Evolutionary conservation across 2,329 filamentous ascomycete genomes (phyloP).

Genomic region (Bertia moriformis): DNA sequence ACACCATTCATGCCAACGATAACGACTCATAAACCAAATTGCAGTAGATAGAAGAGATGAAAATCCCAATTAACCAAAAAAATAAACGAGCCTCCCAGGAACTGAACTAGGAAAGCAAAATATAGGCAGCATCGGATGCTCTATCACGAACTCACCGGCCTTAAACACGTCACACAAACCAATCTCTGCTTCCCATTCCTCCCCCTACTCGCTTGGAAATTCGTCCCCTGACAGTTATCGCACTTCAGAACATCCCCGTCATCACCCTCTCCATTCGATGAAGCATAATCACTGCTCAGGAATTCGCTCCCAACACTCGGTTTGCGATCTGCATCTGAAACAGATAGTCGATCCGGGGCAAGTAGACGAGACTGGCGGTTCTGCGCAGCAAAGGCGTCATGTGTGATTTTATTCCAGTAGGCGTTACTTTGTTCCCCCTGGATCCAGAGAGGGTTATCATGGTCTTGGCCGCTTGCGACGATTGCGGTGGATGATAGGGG

Average conservation of each 20-base stretch:
- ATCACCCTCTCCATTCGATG: not conserved
- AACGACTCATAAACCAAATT: too few relatives aligned
- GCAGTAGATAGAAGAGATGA: too few relatives aligned
- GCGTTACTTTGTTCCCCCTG: not conserved
- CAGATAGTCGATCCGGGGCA: not conserved
- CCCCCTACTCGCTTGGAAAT: not conserved
- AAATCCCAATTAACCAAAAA: too few relatives aligned
- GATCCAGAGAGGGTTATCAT: not conserved
- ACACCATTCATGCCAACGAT: too few relatives aligned
- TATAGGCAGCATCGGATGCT: not conserved
- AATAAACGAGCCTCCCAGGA: too few relatives aligned
- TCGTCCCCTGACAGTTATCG: not conserved
- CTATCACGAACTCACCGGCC: not conserved
- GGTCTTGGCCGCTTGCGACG: not conserved
- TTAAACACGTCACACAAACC: not conserved
- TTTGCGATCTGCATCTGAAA: not conserved
- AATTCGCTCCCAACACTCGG: not conserved
- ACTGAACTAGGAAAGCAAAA: too few relatives aligned
- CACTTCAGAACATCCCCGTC: not conserved
- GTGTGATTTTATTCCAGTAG: not conserved
- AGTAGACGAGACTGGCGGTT: not conserved
- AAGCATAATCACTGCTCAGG: not conserved
- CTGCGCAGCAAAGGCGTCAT: not conserved
- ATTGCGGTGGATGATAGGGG: not conserved
- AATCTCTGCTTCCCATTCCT: not conserved